Base-by-base conservation (phyloP, 495 filamentous ascomycete genomes). In the Massariosphaeria phaeospora region DNA sequence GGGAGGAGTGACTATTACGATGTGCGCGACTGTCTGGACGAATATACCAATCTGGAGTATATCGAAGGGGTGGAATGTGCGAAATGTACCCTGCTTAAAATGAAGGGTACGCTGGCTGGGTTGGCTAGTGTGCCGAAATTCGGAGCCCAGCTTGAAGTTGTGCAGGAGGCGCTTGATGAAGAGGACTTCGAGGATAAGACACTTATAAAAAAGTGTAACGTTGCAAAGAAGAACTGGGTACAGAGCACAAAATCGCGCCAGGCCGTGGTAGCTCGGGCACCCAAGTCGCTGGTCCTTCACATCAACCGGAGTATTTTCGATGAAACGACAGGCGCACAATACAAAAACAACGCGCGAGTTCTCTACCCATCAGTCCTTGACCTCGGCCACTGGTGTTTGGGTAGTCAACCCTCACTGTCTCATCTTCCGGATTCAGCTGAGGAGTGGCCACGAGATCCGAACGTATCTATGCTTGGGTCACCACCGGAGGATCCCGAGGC, bases 251-350 rank as follows among this genome's bases (percentile, higher is more conserved):
- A 99, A 63, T 89, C 93, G 9, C 80, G 89, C 27, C 94, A 99
- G 67, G 81, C 84, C 6, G 88, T 89, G 18, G 80, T 99, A 52
- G 88, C 86, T 3, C 76, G 91, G 8, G 73, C 89, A 1, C 94
- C 94, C 1, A 78, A 79, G 44, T 85, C 83, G 41, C 74, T 99
- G 10, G 84, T 83, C 0, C 73, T 96, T 2, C 94, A 99, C 66
- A 74, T 97, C 61, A 96, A 97, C 63, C 81, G 94, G 7, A 96
- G 90, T 52, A 73, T 91, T 0, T 96, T 95, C 57, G 86, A 97
- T 58, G 88, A 95, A 55, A 68, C 67, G 29, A 94, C 84, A 0
- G 88, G 88, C 0, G 71, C 76, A 52, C 77, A 88, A 67, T 80
- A 75, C 59, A 99, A 99, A 70, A 96, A 97, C 55, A 77, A 80